Conservation (phyloP, 257 asterid genomes). For the Hygrophila difformis region DNA sequence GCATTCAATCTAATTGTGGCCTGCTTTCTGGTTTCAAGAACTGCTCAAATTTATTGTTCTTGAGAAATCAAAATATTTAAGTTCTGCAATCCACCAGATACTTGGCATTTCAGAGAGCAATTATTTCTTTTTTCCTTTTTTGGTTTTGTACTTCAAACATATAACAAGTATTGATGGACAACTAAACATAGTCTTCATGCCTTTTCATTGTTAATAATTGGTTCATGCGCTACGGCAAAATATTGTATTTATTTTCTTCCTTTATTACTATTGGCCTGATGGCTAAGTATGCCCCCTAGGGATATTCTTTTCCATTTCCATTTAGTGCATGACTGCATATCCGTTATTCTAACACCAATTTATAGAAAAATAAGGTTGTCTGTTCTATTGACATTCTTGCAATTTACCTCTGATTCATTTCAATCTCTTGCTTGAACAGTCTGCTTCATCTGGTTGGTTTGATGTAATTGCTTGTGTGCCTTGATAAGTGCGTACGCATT, state of each 20-base stretch:
- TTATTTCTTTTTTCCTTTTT: not conserved
- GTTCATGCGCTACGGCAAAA: no score
- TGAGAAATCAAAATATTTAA: not conserved
- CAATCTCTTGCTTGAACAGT: constrained; percentile 11
- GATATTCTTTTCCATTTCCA: constrained; percentile 1
- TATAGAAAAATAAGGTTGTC: not conserved
- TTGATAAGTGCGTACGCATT: constrained; percentile 1
- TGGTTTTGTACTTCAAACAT: no score
- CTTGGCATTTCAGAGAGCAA: not conserved
- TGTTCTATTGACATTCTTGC: constrained; percentile 1
- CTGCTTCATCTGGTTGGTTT: constrained; percentile 8
- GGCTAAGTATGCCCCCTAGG: constrained; percentile 2
- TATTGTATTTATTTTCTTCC: no score
- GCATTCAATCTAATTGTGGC: no score
- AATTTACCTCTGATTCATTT: constrained; percentile 10
- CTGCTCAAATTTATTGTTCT: not conserved
- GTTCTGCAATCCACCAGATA: not conserved
- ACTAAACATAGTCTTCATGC: not conserved
- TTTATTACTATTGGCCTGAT: no score
- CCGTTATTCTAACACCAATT: not conserved
- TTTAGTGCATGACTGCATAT: constrained; percentile 7
- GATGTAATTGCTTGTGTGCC: constrained; percentile 4
- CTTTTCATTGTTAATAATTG: not conserved
- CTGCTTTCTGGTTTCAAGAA: not conserved
- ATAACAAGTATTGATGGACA: no score